phyloP scores from a whole-genome alignment of 2,329 filamentous ascomycete species.

The Cercospora brassicicola region DNA sequence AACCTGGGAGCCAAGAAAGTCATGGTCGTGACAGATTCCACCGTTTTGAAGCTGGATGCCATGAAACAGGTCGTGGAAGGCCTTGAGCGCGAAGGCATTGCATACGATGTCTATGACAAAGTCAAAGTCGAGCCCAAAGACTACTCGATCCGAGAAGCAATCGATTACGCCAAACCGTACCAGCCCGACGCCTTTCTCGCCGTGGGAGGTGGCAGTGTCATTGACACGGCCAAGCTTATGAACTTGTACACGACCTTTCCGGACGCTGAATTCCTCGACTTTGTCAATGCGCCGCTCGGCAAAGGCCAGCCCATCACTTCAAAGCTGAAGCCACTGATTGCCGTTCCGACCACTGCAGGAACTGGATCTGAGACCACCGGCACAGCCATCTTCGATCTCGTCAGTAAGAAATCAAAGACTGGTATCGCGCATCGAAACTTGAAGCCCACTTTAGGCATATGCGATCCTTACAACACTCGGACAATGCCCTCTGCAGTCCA shows the following conservation, averaged over 20 bases:
- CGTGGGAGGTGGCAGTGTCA: slow-evolving; percentile 88
- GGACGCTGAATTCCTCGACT: slow-evolving; percentile 92
- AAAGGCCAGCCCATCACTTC: slow-evolving; percentile 74
- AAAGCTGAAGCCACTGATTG: slow-evolving; percentile 72
- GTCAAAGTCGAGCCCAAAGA: slow-evolving; percentile 92
- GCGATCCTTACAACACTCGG: slow-evolving; percentile 81
- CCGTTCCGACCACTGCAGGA: slow-evolving; percentile 81
- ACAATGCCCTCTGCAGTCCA: slow-evolving; percentile 96
- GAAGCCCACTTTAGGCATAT: slow-evolving; percentile 91
- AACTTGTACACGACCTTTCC: slow-evolving; percentile 91
- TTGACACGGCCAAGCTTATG: slow-evolving; percentile 98
- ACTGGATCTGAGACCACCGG: slow-evolving; percentile 94
- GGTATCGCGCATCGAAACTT: slow-evolving; percentile 93
- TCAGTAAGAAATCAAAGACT: slow-evolving; percentile 86
- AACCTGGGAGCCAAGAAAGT: slow-evolving; percentile 87
- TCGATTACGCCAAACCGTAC: slow-evolving; percentile 79
- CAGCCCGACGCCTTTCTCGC: slow-evolving; percentile 86
- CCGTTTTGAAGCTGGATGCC: slow-evolving; percentile 76
- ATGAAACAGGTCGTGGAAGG: slow-evolving; percentile 88
- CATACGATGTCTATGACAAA: slow-evolving; percentile 77
- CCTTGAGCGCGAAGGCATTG: slow-evolving; percentile 72
- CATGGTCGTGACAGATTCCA: slow-evolving; percentile 86
- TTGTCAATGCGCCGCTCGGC: slow-evolving; percentile 92
- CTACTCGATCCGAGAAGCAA: slow-evolving; percentile 84
- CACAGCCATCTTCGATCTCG: slow-evolving; percentile 95